Base-by-base conservation (phyloP, 805 yeast genomes). In the Metschnikowia noctiluminum region DNA sequence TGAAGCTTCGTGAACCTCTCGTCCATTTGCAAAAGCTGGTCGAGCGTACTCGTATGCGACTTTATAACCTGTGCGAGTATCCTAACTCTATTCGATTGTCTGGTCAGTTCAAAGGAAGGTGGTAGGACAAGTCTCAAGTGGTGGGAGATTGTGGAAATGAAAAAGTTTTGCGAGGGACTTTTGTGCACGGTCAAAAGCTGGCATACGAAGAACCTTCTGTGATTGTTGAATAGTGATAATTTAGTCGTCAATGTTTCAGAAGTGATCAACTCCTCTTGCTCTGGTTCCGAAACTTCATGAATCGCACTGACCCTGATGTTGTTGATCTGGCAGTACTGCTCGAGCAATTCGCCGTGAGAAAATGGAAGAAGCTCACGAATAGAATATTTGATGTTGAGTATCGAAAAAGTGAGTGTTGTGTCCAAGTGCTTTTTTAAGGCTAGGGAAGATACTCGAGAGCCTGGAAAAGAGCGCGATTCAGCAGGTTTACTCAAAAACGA, bases 301-400 rank as follows among this genome's bases (percentile, higher is more conserved):
- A 63, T 39, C 2, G 52, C 26, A 8, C 60, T 55, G 13, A 70
- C 37, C 38, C 65, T 62, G 12, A 73, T 61, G 37, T 65, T 62
- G 49, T 73, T 71, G n/a, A 72, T 64, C 21, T 56, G 56, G 47
- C 75, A 70, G 48, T 71, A 73, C 51, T 69, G 67, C 48, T 73
- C 75, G 28, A 73, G 58, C 9, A 65, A 53, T 1, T 63, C 65
- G 0, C 78, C 77, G 50, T 73, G 70, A 31, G 69, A 48, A 27
- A 54, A 49, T 0, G 74, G 71, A 1, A 73, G 46, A 7, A 71
- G 52, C 16, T 61, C 61, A 8, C 57, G 43, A 13, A 70, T 63
- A 3, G 69, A 65, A n/a, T 51, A 43, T 45, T 52, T 63, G 30
- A 68, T 44, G 49, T 68, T 66, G 44, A 66, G 54, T 21, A 59